phyloP scores from a whole-genome alignment of 2,329 filamentous ascomycete species.

The Fusarium goolgardi region DNA sequence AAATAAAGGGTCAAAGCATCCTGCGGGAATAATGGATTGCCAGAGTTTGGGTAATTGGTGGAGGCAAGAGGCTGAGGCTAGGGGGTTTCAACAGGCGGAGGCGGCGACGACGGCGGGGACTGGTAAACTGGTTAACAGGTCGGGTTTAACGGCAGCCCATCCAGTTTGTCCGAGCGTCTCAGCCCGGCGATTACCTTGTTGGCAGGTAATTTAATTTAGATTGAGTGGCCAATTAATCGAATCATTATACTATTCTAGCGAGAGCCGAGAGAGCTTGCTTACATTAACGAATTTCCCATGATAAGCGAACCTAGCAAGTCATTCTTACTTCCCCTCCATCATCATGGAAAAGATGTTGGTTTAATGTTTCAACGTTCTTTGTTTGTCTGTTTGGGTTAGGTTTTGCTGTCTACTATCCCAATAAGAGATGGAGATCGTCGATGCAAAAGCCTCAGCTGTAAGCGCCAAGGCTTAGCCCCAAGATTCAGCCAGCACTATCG shows the following conservation, averaged over 20 bases:
- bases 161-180: background rate
- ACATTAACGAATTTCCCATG: background rate
- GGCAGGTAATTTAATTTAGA: conserved; percentile 10
- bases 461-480: conserved; percentile 11
- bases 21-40: background rate
- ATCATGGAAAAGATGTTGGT: background rate
- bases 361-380: background rate
- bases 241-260: background rate
- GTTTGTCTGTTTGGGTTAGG: background rate
- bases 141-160: background rate
- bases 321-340: no score
- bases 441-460: conserved; percentile 4
- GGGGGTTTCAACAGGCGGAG: background rate
- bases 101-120: background rate
- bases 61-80: background rate
- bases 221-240: background rate
- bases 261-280: background rate
- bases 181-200: background rate
- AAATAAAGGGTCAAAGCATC: background rate
- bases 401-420: background rate
- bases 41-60: background rate
- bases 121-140: no score
- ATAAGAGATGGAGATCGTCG: conserved; percentile 1
- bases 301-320: background rate
- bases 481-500: background rate